These are phyloP conservation scores for Endoconidiophora laricicola DNA, from an alignment of 2,329 filamentous ascomycete genomes.

Conservation along the genomic window DNA sequence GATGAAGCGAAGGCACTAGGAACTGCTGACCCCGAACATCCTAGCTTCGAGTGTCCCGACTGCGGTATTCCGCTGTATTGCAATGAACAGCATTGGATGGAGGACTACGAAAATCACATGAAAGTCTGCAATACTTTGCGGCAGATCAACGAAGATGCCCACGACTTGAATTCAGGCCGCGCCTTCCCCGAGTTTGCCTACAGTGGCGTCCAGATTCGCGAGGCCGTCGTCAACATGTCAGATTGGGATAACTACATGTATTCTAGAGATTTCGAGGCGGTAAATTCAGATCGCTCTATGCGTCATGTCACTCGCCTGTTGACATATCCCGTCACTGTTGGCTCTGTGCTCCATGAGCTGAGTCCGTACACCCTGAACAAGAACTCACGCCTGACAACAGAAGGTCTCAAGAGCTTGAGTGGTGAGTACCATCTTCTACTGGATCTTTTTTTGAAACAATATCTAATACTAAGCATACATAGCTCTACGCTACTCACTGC, in stretches of 20 bases:
- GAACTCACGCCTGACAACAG: conserved; percentile 60
- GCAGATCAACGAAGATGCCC: conserved; percentile 96
- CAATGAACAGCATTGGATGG: conserved; percentile 86
- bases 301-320: conserved; percentile 82
- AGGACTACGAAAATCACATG: conserved; percentile 85
- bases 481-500: conserved; percentile 86
- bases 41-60: conserved; percentile 88
- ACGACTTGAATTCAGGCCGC: conserved; percentile 77
- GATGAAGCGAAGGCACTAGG: conserved; percentile 34
- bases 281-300: conserved; percentile 81
- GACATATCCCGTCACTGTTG: conserved; percentile 86
- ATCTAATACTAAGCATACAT: conserved; percentile 6
- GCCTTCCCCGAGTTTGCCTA: conserved; percentile 92
- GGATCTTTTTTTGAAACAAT: not conserved
- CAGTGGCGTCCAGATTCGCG: conserved; percentile 70
- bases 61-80: conserved; percentile 91
- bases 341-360: conserved; percentile 80
- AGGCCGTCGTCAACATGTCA: conserved; percentile 88
- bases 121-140: conserved; percentile 81
- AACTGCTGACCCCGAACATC: conserved; percentile 53
- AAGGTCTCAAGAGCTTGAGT: conserved; percentile 85
- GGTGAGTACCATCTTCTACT: conserved; percentile 37
- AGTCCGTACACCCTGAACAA: conserved; percentile 75
- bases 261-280: conserved; percentile 74
- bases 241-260: conserved; percentile 98